Conservation (phyloP, 257 asterid species). For the Solanum pinnatisectum region DNA sequence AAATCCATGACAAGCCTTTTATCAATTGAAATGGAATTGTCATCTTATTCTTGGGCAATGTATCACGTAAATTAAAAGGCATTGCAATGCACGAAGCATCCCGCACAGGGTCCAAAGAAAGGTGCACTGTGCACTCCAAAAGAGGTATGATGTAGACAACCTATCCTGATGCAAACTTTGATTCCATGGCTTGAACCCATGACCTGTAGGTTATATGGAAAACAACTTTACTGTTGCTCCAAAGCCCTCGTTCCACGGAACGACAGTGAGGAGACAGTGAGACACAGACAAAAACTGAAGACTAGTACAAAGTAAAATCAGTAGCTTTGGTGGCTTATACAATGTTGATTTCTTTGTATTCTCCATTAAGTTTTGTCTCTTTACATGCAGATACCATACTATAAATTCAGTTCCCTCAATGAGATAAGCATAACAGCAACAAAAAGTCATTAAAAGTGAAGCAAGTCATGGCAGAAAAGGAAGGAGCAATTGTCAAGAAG, state of each 20-base stretch:
- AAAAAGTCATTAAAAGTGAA: not conserved
- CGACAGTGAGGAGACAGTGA: not conserved
- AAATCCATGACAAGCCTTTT: not conserved
- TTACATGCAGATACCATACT: not conserved
- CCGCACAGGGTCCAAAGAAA: rapidly evolving
- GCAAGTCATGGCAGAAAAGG: constrained; percentile 53
- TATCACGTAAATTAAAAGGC: not conserved
- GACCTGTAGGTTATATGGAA: not conserved
- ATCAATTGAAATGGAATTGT: not conserved
- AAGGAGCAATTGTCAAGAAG: constrained; percentile 46
- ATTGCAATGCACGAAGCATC: not conserved
- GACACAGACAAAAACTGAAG: not conserved
- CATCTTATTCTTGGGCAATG: not conserved
- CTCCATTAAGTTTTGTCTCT: not conserved
- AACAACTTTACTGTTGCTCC: not conserved
- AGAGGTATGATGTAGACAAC: not conserved
- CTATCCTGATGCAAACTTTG: not conserved
- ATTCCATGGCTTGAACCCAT: not conserved
- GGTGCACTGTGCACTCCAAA: not conserved
- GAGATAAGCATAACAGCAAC: not conserved
- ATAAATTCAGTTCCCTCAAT: not conserved
- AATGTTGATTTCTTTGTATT: not conserved
- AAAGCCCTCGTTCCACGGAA: not conserved
- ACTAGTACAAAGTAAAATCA: not conserved
- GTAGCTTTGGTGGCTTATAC: not conserved